Conservation (phyloP, 1,284 basidiomycete genomes). For the Cryptococcus deneoformans region DNA sequence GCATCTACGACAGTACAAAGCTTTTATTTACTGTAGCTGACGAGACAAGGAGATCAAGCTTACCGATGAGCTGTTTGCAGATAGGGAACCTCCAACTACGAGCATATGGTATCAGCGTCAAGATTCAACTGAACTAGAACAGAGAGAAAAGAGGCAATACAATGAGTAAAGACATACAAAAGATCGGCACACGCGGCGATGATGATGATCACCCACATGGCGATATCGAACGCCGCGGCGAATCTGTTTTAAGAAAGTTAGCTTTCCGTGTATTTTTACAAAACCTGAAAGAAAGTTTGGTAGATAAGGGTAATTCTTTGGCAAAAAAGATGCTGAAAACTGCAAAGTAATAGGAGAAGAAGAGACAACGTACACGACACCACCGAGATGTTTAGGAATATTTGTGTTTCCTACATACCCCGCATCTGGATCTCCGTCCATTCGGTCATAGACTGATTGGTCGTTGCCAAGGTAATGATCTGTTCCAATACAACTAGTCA, state of each 20-base stretch:
- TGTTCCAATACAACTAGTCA: neutral
- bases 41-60: too few relatives aligned
- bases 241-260: conserved; percentile 15
- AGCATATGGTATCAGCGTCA: neutral
- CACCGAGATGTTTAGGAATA: conserved; percentile 39
- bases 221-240: conserved; percentile 23
- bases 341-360: too few relatives aligned
- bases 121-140: neutral
- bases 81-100: conserved; percentile 14
- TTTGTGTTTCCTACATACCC: conserved; percentile 36
- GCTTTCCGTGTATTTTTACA: too few relatives aligned
- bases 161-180: conserved; percentile 19
- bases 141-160: too few relatives aligned
- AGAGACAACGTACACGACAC: conserved; percentile 23
- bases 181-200: conserved; percentile 26
- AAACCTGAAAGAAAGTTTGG: too few relatives aligned
- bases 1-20: too few relatives aligned
- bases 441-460: conserved; percentile 13
- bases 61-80: conserved; percentile 13
- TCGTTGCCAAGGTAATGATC: conserved; percentile 34
- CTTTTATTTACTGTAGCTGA: too few relatives aligned
- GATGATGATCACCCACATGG: conserved; percentile 27
- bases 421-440: conserved; percentile 17
- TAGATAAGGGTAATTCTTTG: neutral
- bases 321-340: neutral